Evolutionary conservation across 768 basidiomycete genomes (phyloP).

Genomic region (Lentinus brumalis): DNA sequence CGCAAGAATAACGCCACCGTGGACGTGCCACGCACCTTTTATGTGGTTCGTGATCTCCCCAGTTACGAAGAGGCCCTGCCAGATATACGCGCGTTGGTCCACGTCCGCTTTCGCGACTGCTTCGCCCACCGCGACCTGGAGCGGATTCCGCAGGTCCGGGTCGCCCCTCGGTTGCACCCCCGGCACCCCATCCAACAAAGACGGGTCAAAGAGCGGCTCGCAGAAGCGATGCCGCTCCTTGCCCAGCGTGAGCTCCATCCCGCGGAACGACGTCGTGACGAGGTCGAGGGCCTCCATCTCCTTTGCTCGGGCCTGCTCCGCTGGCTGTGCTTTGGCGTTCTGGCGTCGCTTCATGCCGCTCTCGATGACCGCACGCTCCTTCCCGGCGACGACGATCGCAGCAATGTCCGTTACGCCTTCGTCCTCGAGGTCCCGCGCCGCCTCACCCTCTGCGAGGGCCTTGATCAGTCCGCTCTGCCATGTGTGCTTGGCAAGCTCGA

Average conservation of each 20-base stretch:
- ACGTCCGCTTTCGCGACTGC: conserved; percentile 63
- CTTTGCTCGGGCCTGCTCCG: conserved; percentile 76
- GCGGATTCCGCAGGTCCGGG: conserved; percentile 21
- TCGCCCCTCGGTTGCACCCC: conserved; percentile 14
- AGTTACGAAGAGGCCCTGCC: conserved; percentile 79
- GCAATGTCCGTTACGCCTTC: conserved; percentile 91
- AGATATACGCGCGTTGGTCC: conserved; percentile 69
- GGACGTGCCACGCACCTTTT: conserved; percentile 50
- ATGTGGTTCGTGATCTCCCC: conserved; percentile 74
- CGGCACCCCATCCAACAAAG: conserved; percentile 42
- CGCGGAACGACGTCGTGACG: conserved; percentile 74
- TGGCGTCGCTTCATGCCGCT: conserved; percentile 79
- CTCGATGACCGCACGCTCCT: conserved; percentile 87
- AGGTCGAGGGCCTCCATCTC: conserved; percentile 87
- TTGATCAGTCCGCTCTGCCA: conserved; percentile 68
- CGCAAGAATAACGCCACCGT: conserved; percentile 5
- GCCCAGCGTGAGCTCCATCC: conserved; percentile 71
- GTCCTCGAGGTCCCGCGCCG: conserved; percentile 28
- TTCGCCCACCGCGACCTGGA: conserved; percentile 65
- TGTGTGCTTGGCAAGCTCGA: conserved; percentile 66
- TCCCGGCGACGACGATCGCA: conserved; percentile 87
- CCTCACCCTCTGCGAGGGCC: conserved; percentile 73
- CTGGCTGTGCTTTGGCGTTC: conserved; percentile 70
- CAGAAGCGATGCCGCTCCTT: conserved; percentile 90
- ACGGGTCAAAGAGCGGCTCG: conserved; percentile 85